A percentile compares a stretch with the other conserved stretches of the same genome.
Evolutionary conservation across 1,284 basidiomycete genomes (phyloP).

Genomic region (Cystobasidium pallidum): DNA sequence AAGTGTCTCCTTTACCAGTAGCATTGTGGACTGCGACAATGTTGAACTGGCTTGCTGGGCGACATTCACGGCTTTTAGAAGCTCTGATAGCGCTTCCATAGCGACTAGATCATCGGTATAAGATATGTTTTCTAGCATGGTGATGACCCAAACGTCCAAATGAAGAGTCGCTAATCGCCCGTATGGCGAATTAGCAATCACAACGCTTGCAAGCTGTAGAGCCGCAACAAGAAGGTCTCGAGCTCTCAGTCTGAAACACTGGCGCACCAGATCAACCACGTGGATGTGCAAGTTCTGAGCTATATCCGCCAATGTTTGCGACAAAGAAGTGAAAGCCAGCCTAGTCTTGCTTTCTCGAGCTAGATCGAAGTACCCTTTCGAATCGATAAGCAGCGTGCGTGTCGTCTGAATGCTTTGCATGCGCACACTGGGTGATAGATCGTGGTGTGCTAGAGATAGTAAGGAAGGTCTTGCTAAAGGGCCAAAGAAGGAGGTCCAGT

Average conservation of each 20-base stretch:
- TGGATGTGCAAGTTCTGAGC: not conserved
- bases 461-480: not conserved
- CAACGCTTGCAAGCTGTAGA: conserved; percentile 12
- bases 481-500: conserved; percentile 1
- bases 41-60: not conserved
- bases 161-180: not conserved
- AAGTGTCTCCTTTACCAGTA: not conserved
- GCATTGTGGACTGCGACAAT: not conserved
- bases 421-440: conserved; percentile 17
- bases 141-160: not conserved
- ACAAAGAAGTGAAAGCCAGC: conserved; percentile 13
- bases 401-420: conserved; percentile 1
- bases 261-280: not conserved
- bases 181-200: conserved; percentile 6
- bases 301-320: conserved; percentile 22
- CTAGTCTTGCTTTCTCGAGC: conserved; percentile 11
- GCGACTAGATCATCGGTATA: not conserved
- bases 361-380: conserved; percentile 21
- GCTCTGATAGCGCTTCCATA: not conserved
- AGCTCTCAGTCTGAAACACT: not conserved
- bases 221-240: not conserved
- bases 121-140: not conserved
- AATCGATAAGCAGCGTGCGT: not conserved
- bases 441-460: not conserved
- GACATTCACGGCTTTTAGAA: not conserved